Evolutionary conservation across 371 early-diverging fungal genomes (phyloP).

Genomic region (Syncephalastrum sp.): DNA sequence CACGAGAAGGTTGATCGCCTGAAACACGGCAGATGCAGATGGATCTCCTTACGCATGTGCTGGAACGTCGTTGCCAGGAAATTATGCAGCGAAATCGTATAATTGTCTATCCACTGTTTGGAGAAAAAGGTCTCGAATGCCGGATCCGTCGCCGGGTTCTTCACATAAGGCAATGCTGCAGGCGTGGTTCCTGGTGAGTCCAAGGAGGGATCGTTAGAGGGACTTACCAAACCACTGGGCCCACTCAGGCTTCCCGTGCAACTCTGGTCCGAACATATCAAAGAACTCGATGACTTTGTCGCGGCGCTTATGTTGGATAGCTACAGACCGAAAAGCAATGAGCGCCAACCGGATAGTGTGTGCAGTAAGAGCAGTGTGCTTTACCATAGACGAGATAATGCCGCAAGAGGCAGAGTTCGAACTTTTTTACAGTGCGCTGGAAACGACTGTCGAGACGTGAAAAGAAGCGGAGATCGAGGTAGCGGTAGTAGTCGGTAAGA

Average conservation of each 20-base stretch:
- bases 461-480: conserved; percentile 66
- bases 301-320: conserved; percentile 58
- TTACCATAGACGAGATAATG: conserved; percentile 66
- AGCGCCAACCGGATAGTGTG: background rate
- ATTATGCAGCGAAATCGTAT: conserved; percentile 63
- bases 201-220: background rate
- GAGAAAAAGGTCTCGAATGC: conserved; percentile 65
- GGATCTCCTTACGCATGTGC: conserved; percentile 59
- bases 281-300: conserved; percentile 66
- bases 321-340: conserved; percentile 23
- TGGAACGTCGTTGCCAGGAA: conserved; percentile 68
- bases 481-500: conserved; percentile 65
- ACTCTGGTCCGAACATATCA: conserved; percentile 58
- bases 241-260: conserved; percentile 64
- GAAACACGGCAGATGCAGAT: background rate
- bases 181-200: too few relatives aligned
- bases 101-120: conserved; percentile 67
- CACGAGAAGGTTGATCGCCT: background rate
- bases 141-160: conserved; percentile 61
- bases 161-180: conserved; percentile 62
- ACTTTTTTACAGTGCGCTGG: conserved; percentile 60
- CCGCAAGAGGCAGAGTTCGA: conserved; percentile 61
- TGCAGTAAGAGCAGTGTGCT: background rate
- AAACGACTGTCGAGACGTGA: conserved; percentile 66
- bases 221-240: conserved; percentile 66